A percentile compares a stretch with the other conserved stretches of the same genome.
Evolutionary conservation across 23 red algal genomes (phyloP).

Genomic region (Gracilaria gracilis): DNA sequence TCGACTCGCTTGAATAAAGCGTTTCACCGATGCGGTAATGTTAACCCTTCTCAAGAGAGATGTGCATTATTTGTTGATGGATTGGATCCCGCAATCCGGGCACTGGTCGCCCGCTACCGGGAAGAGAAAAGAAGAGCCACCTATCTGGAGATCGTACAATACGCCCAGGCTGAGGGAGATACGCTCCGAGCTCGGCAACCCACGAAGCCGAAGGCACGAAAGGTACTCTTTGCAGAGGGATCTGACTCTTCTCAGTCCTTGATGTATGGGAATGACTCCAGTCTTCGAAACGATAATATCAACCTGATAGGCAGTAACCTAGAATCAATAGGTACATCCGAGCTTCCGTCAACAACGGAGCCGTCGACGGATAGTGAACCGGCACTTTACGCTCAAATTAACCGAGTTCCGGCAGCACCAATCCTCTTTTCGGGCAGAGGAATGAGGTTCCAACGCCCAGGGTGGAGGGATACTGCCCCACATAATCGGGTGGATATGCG

Average conservation of each 20-base stretch:
- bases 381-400: background rate
- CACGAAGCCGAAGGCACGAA: background rate
- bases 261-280: background rate
- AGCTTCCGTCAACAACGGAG: background rate
- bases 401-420: background rate
- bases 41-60: background rate
- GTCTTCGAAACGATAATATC: background rate
- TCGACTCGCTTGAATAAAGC: slow-evolving; percentile 26
- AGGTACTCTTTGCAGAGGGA: background rate
- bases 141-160: slow-evolving; percentile 26
- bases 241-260: background rate
- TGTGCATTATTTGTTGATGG: slow-evolving; percentile 3
- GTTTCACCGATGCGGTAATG: slow-evolving; percentile 25
- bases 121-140: background rate
- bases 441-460: background rate
- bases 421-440: background rate
- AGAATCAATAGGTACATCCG: background rate
- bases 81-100: slow-evolving; percentile 4
- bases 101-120: slow-evolving; percentile 3
- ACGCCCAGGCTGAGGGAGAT: slow-evolving; percentile 10
- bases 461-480: slow-evolving; percentile 7
- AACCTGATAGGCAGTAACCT: background rate
- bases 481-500: background rate
- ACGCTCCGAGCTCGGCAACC: slow-evolving; percentile 9
- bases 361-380: background rate